Conservation (phyloP, 2,329 filamentous ascomycete species). For the Corniculantispora saksenae region DNA sequence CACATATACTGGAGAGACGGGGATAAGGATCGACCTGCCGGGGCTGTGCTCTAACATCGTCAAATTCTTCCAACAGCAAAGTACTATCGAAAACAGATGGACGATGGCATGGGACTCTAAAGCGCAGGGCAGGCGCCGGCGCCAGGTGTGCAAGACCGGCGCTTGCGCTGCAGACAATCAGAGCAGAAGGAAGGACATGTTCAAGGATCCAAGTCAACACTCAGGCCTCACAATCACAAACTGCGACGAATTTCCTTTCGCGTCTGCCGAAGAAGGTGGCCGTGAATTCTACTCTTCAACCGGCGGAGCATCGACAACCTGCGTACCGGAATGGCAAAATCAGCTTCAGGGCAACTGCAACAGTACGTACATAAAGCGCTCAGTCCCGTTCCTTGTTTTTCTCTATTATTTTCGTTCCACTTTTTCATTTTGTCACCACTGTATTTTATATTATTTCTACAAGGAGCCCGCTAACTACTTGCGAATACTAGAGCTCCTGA, state of each 20-base stretch:
- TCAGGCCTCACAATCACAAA: no score
- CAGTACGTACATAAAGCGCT: not conserved
- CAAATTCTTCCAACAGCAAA: not conserved
- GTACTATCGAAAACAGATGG: not conserved
- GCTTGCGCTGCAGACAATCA: no score
- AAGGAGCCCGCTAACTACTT: no score
- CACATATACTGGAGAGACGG: no score
- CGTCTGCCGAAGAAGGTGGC: constrained; percentile 1
- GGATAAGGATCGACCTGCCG: no score
- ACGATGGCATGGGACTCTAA: not conserved
- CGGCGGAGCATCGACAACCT: not conserved
- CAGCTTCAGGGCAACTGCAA: not conserved
- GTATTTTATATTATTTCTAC: no score
- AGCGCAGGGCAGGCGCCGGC: not conserved
- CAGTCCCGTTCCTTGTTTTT: no score
- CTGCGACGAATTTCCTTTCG: constrained; percentile 4
- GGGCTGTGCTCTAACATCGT: no score
- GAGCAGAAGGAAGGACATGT: no score
- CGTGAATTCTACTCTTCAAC: not conserved
- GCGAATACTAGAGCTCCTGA: not conserved
- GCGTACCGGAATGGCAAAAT: constrained; percentile 3
- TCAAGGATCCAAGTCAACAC: no score
- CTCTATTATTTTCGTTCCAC: not conserved
- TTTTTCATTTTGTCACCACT: no score
- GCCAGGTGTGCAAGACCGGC: no score